Percentiles rank a stretch among this genome's conserved stretches.
Conservation (phyloP, 306 rosid genomes). For the Adenanthera pavonina region DNA sequence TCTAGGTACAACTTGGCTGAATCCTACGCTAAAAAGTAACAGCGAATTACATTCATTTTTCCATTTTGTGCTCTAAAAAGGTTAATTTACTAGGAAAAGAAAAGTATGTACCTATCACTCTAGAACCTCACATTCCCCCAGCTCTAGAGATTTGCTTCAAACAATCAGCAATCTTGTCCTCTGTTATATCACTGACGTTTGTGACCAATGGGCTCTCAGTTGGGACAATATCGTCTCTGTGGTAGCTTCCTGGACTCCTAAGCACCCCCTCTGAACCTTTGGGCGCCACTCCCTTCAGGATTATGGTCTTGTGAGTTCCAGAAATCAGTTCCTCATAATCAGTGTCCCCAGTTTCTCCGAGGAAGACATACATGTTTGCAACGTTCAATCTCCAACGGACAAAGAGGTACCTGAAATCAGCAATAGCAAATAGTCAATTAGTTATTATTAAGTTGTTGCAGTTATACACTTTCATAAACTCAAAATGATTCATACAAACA, state of each 20-base stretch:
- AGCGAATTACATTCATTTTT: conserved; percentile 35
- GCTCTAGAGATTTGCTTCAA: conserved; percentile 45
- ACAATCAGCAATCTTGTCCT: conserved; percentile 42
- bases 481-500: neutral
- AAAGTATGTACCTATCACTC: conserved; percentile 6
- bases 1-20: conserved; percentile 9
- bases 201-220: conserved; percentile 63
- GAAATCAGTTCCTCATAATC: conserved; percentile 89
- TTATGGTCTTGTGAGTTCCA: conserved; percentile 84
- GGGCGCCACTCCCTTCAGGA: conserved; percentile 65
- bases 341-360: conserved; percentile 85
- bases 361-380: conserved; percentile 83
- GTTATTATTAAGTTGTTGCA: neutral
- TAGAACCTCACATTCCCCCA: conserved; percentile 36
- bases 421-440: conserved; percentile 1
- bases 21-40: conserved; percentile 1
- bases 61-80: conserved; percentile 25
- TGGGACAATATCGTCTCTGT: conserved; percentile 72
- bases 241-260: conserved; percentile 79
- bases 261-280: conserved; percentile 59
- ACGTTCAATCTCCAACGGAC: conserved; percentile 87
- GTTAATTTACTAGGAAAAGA: conserved; percentile 15
- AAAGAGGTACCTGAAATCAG: conserved; percentile 73
- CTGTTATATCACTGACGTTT: conserved; percentile 36
- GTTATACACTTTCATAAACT: conserved; percentile 4